Conservation (phyloP, 108 stramenopile species). For the Heterococcus sp. region DNA sequence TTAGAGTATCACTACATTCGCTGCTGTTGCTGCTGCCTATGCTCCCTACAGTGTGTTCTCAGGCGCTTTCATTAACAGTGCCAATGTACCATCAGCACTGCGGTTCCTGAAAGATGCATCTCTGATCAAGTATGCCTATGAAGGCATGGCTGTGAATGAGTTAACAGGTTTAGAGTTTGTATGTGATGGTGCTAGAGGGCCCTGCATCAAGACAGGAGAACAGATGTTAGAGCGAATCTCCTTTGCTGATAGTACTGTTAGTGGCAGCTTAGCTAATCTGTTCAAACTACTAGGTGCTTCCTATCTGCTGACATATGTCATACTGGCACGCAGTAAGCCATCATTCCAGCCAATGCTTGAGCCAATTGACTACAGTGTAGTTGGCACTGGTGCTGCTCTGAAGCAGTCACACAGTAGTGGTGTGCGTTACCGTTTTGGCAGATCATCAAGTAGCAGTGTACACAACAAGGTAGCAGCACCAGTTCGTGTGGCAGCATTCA, state of each 20-base stretch:
- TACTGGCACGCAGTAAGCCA: background rate
- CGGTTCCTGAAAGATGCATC: conserved; percentile 37
- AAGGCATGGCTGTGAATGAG: conserved; percentile 43
- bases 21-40: too few relatives aligned
- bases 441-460: too few relatives aligned
- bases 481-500: too few relatives aligned
- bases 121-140: conserved; percentile 42
- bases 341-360: background rate
- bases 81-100: conserved; percentile 14
- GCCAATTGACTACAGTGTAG: too few relatives aligned
- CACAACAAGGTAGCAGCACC: too few relatives aligned
- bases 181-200: conserved; percentile 13
- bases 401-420: too few relatives aligned
- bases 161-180: conserved; percentile 29
- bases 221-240: conserved; percentile 33
- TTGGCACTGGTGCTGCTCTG: too few relatives aligned
- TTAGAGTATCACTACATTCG: background rate
- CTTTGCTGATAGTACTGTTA: conserved; percentile 1
- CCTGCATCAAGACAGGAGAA: conserved; percentile 38
- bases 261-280: background rate
- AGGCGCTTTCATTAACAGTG: conserved; percentile 34
- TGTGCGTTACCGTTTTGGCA: too few relatives aligned
- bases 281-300: background rate
- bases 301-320: background rate
- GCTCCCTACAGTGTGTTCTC: background rate